These are phyloP conservation scores for Ensete ventricosum DNA, from an alignment of 176 grass and related monocot species.

Conservation along the genomic window DNA sequence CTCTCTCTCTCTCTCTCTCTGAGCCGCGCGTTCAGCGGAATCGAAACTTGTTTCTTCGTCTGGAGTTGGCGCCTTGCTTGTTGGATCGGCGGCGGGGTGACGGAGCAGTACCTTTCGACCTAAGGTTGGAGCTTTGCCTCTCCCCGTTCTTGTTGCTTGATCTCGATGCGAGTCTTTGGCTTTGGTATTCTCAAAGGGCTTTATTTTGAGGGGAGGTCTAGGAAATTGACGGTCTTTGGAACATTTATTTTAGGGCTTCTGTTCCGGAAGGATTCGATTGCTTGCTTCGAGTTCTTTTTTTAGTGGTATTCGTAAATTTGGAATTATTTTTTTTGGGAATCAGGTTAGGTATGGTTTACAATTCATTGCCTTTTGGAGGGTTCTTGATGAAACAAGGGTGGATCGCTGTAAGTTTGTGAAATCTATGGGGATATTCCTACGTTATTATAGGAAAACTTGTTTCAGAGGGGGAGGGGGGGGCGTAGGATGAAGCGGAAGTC, in stretches of 20 bases:
- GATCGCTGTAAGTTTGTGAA: no score
- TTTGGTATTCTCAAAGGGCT: no score
- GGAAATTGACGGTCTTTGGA: not conserved
- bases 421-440: no score
- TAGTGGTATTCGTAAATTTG: not conserved
- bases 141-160: not conserved
- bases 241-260: not conserved
- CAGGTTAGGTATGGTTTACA: not conserved
- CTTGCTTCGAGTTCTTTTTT: not conserved
- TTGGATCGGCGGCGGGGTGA: conserved; percentile 14
- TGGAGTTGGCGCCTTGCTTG: not conserved
- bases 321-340: not conserved
- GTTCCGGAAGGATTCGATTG: no score
- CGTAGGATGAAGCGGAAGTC: no score
- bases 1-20: not conserved
- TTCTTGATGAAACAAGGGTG: not conserved
- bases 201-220: not conserved
- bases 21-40: conserved; percentile 14
- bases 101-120: not conserved
- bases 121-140: not conserved
- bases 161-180: not conserved
- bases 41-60: not conserved
- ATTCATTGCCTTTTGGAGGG: not conserved
- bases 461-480: no score
- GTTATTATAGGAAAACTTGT: no score